Conservation (phyloP, 768 basidiomycete species). For the Auriscalpium orientale region DNA sequence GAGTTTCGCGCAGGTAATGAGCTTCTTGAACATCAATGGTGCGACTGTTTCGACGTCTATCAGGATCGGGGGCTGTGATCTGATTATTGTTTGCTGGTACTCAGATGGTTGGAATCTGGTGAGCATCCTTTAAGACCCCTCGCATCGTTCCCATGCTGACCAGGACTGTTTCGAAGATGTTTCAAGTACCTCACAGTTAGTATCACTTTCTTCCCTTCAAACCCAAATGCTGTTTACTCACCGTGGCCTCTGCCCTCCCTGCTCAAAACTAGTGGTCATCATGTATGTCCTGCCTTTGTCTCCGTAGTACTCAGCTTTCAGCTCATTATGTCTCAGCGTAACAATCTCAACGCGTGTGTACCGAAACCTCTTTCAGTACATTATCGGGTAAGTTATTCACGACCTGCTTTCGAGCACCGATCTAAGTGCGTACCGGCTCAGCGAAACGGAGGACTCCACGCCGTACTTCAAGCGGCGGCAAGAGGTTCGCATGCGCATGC, state of each 20-base stretch:
- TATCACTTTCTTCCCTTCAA: background rate
- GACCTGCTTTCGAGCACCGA: background rate
- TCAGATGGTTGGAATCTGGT: constrained; percentile 14
- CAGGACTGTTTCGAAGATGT: constrained; percentile 5
- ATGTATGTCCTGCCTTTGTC: constrained; percentile 1
- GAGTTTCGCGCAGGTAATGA: constrained; percentile 1
- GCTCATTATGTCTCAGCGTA: background rate
- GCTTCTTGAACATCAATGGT: constrained; percentile 12
- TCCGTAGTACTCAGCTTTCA: background rate
- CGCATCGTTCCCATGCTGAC: too few relatives aligned
- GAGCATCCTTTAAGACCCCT: background rate
- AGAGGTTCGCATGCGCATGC: background rate
- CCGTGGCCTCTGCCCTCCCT: background rate
- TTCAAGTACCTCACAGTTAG: constrained; percentile 14
- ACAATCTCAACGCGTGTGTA: constrained; percentile 12
- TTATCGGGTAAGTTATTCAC: constrained; percentile 4
- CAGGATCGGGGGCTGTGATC: background rate
- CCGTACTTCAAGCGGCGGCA: background rate
- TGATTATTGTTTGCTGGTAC: background rate
- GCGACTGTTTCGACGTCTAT: background rate
- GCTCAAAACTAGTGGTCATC: constrained; percentile 9
- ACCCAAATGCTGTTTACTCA: background rate
- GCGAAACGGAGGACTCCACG: constrained; percentile 2
- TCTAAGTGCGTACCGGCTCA: background rate
- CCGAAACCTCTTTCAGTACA: constrained; percentile 14